A percentile compares a stretch with the other conserved stretches of the same genome.
Evolutionary conservation across 257 asterid species (phyloP).

Genomic region (Solanum lycopersicoides): DNA sequence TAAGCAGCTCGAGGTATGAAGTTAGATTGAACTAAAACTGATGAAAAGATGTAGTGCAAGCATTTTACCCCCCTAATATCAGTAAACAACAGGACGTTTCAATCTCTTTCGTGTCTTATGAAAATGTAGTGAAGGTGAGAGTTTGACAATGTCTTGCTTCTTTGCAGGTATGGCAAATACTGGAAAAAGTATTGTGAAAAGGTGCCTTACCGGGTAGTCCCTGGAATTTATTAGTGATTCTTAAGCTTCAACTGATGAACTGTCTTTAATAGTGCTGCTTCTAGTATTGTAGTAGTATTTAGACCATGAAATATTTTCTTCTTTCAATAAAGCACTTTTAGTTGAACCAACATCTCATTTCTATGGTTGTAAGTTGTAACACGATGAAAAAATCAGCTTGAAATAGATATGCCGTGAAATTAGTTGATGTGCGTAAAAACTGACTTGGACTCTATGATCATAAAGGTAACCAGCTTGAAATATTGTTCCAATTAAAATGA

Average conservation of each 20-base stretch:
- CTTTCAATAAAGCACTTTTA: not conserved
- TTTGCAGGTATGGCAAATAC: slow-evolving; percentile 80
- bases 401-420: not conserved
- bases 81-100: not conserved
- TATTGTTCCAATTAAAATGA: not conserved
- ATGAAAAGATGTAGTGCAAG: not conserved
- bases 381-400: not conserved
- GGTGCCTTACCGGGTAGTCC: slow-evolving; percentile 65
- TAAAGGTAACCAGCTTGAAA: not conserved
- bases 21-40: not conserved
- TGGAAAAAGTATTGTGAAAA: slow-evolving; percentile 90
- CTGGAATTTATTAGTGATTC: slow-evolving; percentile 60
- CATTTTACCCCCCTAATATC: not conserved
- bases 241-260: not conserved
- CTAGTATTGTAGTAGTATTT: not conserved
- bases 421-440: not conserved
- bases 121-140: not conserved
- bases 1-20: not conserved
- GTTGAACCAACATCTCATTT: not conserved
- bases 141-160: not conserved
- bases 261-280: not conserved
- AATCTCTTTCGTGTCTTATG: not conserved
- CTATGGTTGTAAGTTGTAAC: not conserved
- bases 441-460: not conserved
- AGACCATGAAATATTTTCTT: not conserved